These are phyloP conservation scores for Curvularia sp. DNA, from an alignment of 2,329 filamentous ascomycete species.

Conservation along the genomic window DNA sequence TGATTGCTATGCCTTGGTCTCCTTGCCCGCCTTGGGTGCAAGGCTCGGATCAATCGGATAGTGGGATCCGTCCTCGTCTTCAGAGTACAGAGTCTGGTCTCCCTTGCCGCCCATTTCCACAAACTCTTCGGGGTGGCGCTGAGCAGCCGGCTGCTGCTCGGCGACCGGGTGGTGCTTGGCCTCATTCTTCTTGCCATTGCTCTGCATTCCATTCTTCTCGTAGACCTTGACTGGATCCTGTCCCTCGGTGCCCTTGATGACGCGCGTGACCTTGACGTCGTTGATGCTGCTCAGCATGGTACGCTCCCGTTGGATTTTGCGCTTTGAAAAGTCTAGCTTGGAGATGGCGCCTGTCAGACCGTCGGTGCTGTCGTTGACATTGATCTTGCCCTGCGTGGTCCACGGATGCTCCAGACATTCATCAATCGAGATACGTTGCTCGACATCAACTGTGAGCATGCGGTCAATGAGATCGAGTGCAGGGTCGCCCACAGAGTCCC, in stretches of 20 bases:
- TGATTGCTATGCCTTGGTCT: not conserved
- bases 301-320: constrained; percentile 80
- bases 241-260: constrained; percentile 63
- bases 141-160: constrained; percentile 71
- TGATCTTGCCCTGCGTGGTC: constrained; percentile 67
- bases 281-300: constrained; percentile 86
- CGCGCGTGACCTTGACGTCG: constrained; percentile 68
- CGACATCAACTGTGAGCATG: constrained; percentile 90
- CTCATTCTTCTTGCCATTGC: constrained; percentile 30
- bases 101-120: constrained; percentile 85
- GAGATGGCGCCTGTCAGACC: constrained; percentile 87
- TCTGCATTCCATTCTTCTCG: constrained; percentile 47
- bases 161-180: constrained; percentile 31
- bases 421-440: constrained; percentile 84
- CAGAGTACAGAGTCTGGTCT: constrained; percentile 75
- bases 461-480: constrained; percentile 92
- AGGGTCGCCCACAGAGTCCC: constrained; percentile 85
- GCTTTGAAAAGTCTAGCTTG: constrained; percentile 80
- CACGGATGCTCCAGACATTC: constrained; percentile 91
- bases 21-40: constrained; percentile 15
- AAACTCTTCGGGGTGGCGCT: constrained; percentile 76
- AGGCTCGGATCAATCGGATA: constrained; percentile 40
- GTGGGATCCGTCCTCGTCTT: constrained; percentile 61
- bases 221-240: constrained; percentile 54
- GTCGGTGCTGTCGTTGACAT: constrained; percentile 84